Conservation (phyloP, 371 early-diverging fungal species). For the Mucor irregularis region DNA sequence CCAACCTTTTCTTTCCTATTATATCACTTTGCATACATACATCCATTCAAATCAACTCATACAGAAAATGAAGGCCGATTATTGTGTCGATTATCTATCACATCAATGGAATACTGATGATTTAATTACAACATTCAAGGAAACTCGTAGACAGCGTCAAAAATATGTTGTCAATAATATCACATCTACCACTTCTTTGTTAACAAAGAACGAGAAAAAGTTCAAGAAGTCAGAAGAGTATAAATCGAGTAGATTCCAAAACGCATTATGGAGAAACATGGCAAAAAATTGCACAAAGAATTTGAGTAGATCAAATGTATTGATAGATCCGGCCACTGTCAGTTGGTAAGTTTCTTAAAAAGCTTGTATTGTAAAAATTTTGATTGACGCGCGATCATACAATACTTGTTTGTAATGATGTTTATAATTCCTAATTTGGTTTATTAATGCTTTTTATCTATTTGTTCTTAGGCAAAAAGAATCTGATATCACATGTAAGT, state of each 20-base stretch:
- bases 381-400: no score
- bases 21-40: no score
- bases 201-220: slow-evolving; percentile 9
- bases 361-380: not conserved
- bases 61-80: slow-evolving; percentile 36
- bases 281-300: slow-evolving; percentile 24
- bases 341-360: slow-evolving; percentile 23
- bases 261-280: slow-evolving; percentile 47
- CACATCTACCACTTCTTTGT: slow-evolving; percentile 1
- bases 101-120: slow-evolving; percentile 42
- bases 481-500: slow-evolving; percentile 40
- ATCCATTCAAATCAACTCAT: no score
- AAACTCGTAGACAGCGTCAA: slow-evolving; percentile 29
- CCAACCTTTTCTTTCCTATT: not conserved
- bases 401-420: no score
- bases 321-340: slow-evolving; percentile 26
- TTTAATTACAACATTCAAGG: slow-evolving; percentile 32
- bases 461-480: slow-evolving; percentile 27
- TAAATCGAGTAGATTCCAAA: slow-evolving; percentile 31
- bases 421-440: not conserved
- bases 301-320: slow-evolving; percentile 13
- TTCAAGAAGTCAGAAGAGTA: slow-evolving; percentile 16
- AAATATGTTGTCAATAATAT: not conserved
- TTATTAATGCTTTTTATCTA: slow-evolving; percentile 5
- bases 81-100: slow-evolving; percentile 49